These are phyloP conservation scores for Vicia faba DNA, from an alignment of 306 rosid genomes.

Conservation along the genomic window DNA sequence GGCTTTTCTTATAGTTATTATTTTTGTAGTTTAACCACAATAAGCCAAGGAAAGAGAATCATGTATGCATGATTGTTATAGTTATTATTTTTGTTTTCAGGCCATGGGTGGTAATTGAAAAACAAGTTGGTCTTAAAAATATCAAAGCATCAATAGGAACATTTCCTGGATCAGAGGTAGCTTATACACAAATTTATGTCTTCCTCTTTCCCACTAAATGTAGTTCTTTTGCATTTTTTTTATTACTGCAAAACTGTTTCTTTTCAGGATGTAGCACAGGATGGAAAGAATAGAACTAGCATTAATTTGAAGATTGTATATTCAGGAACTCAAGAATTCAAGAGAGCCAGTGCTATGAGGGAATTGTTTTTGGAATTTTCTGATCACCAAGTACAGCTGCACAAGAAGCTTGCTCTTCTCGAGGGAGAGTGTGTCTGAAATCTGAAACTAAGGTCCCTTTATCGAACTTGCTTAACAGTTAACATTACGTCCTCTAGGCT, in stretches of 20 bases:
- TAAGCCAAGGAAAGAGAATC: slow-evolving; percentile 15
- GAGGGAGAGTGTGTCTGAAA: slow-evolving; percentile 44
- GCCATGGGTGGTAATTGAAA: slow-evolving; percentile 74
- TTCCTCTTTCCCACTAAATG: not conserved
- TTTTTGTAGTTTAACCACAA: slow-evolving; percentile 22
- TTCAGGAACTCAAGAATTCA: slow-evolving; percentile 51
- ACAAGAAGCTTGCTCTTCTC: slow-evolving; percentile 50
- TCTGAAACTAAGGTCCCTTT: slow-evolving; percentile 6
- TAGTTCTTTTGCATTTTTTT: not conserved
- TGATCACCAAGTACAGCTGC: slow-evolving; percentile 49
- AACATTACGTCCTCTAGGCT: not conserved
- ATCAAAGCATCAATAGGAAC: slow-evolving; percentile 49
- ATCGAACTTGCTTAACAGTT: slow-evolving; percentile 5
- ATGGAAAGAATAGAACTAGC: slow-evolving; percentile 18
- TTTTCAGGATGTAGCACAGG: slow-evolving; percentile 38
- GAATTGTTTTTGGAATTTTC: slow-evolving; percentile 50
- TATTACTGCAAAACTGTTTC: slow-evolving; percentile 14
- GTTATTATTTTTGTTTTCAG: slow-evolving; percentile 55
- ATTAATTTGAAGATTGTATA: slow-evolving; percentile 49
- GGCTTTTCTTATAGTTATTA: not conserved
- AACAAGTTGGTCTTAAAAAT: slow-evolving; percentile 36
- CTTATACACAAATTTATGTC: slow-evolving; percentile 11
- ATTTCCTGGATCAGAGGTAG: slow-evolving; percentile 54
- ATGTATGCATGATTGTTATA: not conserved
- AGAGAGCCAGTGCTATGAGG: slow-evolving; percentile 46